Evolutionary conservation across 257 asterid species (phyloP), one percentile per base, ranked within the genome.

Genomic region (Solanum gandarillasii): DNA sequence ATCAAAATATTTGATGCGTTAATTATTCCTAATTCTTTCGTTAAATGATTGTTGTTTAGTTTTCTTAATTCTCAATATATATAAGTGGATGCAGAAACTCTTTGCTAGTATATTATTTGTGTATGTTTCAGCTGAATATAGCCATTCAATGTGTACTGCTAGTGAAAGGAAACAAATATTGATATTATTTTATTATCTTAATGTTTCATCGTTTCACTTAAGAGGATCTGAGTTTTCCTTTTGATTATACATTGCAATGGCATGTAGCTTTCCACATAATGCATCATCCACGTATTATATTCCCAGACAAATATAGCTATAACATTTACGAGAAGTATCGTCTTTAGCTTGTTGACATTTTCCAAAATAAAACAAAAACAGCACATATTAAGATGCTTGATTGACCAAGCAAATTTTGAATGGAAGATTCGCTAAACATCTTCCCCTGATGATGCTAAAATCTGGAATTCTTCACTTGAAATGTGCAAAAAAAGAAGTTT

Each of bases 281-380:
- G 58, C 58, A 46, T 46, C 58, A 46, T 43, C 52, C 52, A 43
- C 16, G 52, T 43, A 43, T 43, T 43, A 43, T 12, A 12, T 48
- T 48, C 20, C 21, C 58, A 1, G 7, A 48, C 1, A 52, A 52
- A 52, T 48, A 0, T 48, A 13, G 58, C 23, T 52, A 52, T 14
- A 74, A 74, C 21, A 75, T 75, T 75, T 75, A 29, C 1, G 21
- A 75, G 31, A 74, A 1, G 29, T 21, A 36, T 36, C 55, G 39
- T 36, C 52, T 73, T 23, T 75, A 21, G 83, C 32, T 36, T 46
- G 6, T 36, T 75, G 55, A 2, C 32, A 36, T 36, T 36, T 55
- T 90, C 79, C 84, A 73, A 82, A 78, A 91, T 88, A 92, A 72
- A 71, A 67, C 0, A 43, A 43, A 43, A 43, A 43, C 52, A 43